A percentile compares a stretch with the other conserved stretches of the same genome.
These are phyloP conservation scores for Lepiota subincarnata DNA, from an alignment of 768 basidiomycete species.

Conservation along the genomic window DNA sequence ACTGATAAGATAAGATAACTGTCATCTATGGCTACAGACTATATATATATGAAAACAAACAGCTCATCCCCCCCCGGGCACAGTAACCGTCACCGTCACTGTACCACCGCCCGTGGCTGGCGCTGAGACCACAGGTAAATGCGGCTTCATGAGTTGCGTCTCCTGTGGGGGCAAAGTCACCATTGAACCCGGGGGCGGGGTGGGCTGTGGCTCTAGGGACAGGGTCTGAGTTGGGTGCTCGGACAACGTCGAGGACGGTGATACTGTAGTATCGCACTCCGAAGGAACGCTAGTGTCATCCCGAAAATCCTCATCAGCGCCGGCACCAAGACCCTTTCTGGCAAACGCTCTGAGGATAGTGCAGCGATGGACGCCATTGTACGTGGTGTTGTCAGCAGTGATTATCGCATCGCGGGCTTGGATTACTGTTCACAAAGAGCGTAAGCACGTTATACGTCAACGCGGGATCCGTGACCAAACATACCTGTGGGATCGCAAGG, in stretches of 20 bases:
- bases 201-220: no score
- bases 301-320: constrained; percentile 20
- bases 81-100: not conserved
- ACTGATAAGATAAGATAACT: constrained; percentile 8
- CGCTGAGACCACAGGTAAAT: no score
- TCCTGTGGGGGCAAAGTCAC: no score
- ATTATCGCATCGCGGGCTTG: constrained; percentile 8
- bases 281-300: constrained; percentile 24
- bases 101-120: not conserved
- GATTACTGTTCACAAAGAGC: not conserved
- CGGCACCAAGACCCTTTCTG: constrained; percentile 42
- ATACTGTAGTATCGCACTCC: constrained; percentile 17
- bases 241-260: not conserved
- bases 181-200: no score
- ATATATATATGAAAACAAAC: no score
- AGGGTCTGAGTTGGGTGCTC: no score
- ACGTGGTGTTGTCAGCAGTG: not conserved
- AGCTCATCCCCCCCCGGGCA: no score
- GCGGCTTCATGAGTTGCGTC: no score
- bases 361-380: constrained; percentile 7
- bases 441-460: not conserved
- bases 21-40: not conserved
- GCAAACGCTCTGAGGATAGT: constrained; percentile 39
- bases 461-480: constrained; percentile 13
- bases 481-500: constrained; percentile 48